Evolutionary conservation across 768 basidiomycete species (phyloP).

Genomic region (Rhodotorula diobovata): DNA sequence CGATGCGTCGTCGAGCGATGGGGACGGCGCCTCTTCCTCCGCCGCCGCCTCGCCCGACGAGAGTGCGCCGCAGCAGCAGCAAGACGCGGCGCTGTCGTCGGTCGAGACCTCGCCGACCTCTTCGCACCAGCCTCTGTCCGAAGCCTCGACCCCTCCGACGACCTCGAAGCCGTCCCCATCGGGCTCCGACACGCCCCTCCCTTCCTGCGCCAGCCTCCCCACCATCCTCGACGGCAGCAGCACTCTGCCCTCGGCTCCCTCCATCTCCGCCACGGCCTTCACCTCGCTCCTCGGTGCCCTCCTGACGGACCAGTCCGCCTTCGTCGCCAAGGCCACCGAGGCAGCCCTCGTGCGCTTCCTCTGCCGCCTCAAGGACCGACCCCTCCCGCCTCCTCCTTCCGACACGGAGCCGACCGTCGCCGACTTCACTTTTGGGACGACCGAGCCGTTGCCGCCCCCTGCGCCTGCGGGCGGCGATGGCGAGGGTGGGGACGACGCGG

Average conservation of each 20-base stretch:
- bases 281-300: constrained; percentile 86
- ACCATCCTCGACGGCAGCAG: background rate
- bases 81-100: background rate
- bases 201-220: background rate
- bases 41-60: background rate
- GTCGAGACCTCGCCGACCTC: constrained; percentile 12
- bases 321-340: constrained; percentile 68
- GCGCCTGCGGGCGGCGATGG: constrained; percentile 10
- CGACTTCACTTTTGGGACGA: constrained; percentile 1
- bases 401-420: background rate
- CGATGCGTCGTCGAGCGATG: background rate
- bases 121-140: background rate
- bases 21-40: background rate
- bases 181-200: background rate
- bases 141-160: constrained; percentile 18
- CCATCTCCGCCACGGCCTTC: constrained; percentile 73
- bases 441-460: background rate
- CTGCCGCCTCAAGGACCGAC: constrained; percentile 57
- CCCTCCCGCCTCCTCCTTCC: background rate
- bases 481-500: constrained; percentile 38
- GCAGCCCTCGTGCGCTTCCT: constrained; percentile 73
- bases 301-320: constrained; percentile 70
- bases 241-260: constrained; percentile 15
- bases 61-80: background rate
- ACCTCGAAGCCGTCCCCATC: constrained; percentile 26